phyloP scores from a whole-genome alignment of 164 flowering plant genomes.

The Euptelea pleiosperma region DNA sequence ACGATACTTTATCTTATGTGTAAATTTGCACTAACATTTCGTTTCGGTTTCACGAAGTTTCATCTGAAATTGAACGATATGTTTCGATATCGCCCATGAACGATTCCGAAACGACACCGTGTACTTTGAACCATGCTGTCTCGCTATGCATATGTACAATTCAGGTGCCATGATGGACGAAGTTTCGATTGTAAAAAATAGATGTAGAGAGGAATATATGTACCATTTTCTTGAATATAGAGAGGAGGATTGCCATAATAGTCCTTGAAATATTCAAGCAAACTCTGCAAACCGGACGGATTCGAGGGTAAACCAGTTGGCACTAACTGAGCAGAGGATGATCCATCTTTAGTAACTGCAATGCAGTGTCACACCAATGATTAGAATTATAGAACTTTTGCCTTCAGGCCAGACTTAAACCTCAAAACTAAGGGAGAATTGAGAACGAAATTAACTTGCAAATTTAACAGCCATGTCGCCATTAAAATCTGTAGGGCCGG shows the following conservation, averaged over 20 bases:
- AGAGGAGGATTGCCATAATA: conserved; percentile 28
- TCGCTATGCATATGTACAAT: background rate
- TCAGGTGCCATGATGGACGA: too few relatives aligned
- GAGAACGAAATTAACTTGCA: conserved; percentile 14
- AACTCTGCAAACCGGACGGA: conserved; percentile 17
- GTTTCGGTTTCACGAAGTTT: too few relatives aligned
- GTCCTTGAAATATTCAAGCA: conserved; percentile 22
- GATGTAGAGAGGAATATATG: background rate
- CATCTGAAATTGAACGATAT: too few relatives aligned
- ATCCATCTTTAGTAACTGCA: conserved; percentile 17
- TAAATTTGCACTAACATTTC: too few relatives aligned
- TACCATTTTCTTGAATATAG: conserved; percentile 31
- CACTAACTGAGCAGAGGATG: conserved; percentile 3
- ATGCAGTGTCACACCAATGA: background rate
- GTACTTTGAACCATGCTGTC: too few relatives aligned
- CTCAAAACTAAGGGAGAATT: too few relatives aligned
- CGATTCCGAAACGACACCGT: background rate
- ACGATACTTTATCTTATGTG: too few relatives aligned
- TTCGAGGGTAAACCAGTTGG: conserved; percentile 4
- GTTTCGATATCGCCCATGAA: conserved; percentile 1
- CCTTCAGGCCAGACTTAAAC: too few relatives aligned
- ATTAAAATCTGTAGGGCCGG: conserved; percentile 10
- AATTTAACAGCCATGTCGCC: conserved; percentile 19
- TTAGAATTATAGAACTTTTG: background rate
- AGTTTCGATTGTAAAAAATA: background rate